Conservation (phyloP, 495 filamentous ascomycete species). For the Chaetomium cochliodes region DNA sequence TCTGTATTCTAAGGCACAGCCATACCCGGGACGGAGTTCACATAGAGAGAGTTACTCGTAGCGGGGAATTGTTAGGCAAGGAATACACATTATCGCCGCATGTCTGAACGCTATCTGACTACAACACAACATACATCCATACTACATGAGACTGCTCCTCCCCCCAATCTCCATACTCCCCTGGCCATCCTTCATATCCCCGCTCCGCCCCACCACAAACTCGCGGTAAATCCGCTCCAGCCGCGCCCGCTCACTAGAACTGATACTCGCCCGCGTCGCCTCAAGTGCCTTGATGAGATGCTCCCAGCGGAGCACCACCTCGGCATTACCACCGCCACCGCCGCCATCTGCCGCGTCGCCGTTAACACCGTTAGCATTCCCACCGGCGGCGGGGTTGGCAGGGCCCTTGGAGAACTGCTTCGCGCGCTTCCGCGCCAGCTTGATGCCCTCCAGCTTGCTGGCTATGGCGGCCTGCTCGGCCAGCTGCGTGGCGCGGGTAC, state of each 20-base stretch:
- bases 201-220: slow-evolving; percentile 86
- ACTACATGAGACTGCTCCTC: slow-evolving; percentile 84
- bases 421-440: slow-evolving; percentile 61
- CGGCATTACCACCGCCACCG: slow-evolving; percentile 45
- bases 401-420: slow-evolving; percentile 52
- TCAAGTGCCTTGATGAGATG: slow-evolving; percentile 76
- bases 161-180: slow-evolving; percentile 88
- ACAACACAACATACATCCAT: not conserved
- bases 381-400: slow-evolving; percentile 11
- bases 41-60: too few species aligned
- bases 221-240: slow-evolving; percentile 81
- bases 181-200: slow-evolving; percentile 91
- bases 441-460: slow-evolving; percentile 71
- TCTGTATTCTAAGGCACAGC: too few species aligned
- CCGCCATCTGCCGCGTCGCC: slow-evolving; percentile 22
- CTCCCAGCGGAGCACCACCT: slow-evolving; percentile 83
- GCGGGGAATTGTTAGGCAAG: not conserved
- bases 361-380: slow-evolving; percentile 25
- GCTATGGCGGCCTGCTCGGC: slow-evolving; percentile 70
- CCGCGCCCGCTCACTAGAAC: slow-evolving; percentile 66
- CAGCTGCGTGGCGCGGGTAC: slow-evolving; percentile 62
- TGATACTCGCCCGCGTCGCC: slow-evolving; percentile 81
- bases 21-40: too few species aligned
- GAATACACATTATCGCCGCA: not conserved
- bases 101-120: not conserved